A percentile compares a stretch with the other conserved stretches of the same genome.
Conservation (phyloP, 371 early-diverging fungal genomes). For the Mucor ambiguus region DNA sequence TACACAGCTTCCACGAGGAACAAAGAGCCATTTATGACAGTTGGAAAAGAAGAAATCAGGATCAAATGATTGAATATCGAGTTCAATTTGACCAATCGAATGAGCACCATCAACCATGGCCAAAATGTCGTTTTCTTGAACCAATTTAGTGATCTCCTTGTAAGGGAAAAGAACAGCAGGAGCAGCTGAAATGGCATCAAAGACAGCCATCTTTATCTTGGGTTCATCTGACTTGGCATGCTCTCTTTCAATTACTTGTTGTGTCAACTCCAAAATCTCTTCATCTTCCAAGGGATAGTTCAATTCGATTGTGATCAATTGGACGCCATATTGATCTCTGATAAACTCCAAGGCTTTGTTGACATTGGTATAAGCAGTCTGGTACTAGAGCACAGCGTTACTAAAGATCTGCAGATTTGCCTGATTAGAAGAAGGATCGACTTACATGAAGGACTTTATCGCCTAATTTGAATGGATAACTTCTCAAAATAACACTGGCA, state of each 20-base stretch:
- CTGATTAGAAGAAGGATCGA: not conserved
- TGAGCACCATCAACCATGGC: slow-evolving; percentile 77
- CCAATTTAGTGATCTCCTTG: slow-evolving; percentile 46
- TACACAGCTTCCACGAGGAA: slow-evolving; percentile 61
- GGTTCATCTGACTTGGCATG: slow-evolving; percentile 30
- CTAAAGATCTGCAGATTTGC: not conserved
- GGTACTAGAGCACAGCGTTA: slow-evolving; percentile 11
- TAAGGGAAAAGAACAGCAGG: slow-evolving; percentile 65
- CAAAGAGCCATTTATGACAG: slow-evolving; percentile 77
- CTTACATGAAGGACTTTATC: slow-evolving; percentile 43
- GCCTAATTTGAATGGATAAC: slow-evolving; percentile 46
- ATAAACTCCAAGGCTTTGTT: slow-evolving; percentile 39
- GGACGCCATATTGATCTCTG: slow-evolving; percentile 30
- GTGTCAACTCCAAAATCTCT: slow-evolving; percentile 34
- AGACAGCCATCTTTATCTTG: slow-evolving; percentile 40
- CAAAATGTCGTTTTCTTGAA: slow-evolving; percentile 54
- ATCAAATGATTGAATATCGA: slow-evolving; percentile 54
- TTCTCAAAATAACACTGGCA: slow-evolving; percentile 42
- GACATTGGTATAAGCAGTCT: slow-evolving; percentile 45
- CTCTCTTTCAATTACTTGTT: slow-evolving; percentile 32
- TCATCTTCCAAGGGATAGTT: slow-evolving; percentile 37
- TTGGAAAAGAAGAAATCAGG: slow-evolving; percentile 77
- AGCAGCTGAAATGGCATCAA: slow-evolving; percentile 61
- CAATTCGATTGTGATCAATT: slow-evolving; percentile 36
- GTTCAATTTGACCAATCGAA: slow-evolving; percentile 60